These are phyloP conservation scores for Tubosaeta sp. DNA, from an alignment of 768 basidiomycete genomes.

Conservation along the genomic window DNA sequence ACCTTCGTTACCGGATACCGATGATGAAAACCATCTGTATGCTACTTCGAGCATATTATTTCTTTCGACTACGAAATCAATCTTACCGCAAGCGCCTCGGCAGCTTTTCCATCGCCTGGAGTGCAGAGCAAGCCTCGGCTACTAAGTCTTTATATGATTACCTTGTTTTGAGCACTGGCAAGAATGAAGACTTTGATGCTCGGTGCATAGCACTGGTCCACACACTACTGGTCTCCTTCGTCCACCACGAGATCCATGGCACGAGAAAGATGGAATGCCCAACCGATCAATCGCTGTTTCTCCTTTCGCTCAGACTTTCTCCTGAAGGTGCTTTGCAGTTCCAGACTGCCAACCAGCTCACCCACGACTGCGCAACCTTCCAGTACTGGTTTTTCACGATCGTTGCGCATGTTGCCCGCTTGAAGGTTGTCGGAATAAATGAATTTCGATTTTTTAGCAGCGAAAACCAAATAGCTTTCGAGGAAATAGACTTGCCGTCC, in stretches of 20 bases:
- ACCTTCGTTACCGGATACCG: too few species aligned
- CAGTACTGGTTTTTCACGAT: not conserved
- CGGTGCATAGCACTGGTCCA: too few species aligned
- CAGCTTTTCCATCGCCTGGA: too few species aligned
- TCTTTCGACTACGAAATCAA: too few species aligned
- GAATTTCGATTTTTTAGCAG: too few species aligned
- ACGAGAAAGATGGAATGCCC: slow-evolving; percentile 1
- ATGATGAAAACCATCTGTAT: too few species aligned
- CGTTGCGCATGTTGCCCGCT: not conserved
- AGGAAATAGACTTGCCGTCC: too few species aligned
- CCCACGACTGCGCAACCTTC: not conserved
- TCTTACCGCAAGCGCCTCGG: too few species aligned
- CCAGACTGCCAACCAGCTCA: not conserved
- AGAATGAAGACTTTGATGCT: not conserved
- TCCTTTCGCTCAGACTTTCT: not conserved
- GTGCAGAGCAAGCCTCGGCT: not conserved
- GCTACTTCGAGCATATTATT: too few species aligned
- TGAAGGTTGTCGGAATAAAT: too few species aligned
- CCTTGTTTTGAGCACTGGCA: not conserved
- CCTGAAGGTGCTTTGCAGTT: not conserved
- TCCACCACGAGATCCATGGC: not conserved
- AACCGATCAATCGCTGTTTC: not conserved
- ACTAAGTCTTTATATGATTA: not conserved
- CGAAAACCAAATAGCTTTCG: too few species aligned
- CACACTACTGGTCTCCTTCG: too few species aligned